Evolutionary conservation across 1,284 basidiomycete species (phyloP).

Genomic region (Pseudozyma tsukubaensis): DNA sequence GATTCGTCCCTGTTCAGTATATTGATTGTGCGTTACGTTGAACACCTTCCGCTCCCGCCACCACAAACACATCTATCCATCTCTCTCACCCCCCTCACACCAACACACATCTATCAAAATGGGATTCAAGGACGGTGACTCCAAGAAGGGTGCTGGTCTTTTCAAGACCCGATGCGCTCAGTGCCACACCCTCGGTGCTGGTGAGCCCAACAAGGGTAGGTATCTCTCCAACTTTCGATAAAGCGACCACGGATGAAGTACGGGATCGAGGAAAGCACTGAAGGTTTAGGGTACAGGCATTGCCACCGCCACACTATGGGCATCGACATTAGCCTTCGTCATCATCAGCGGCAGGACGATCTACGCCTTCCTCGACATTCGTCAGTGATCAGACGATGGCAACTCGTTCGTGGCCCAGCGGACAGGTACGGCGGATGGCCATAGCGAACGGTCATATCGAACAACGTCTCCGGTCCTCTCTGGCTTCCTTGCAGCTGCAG

Average conservation of each 20-base stretch:
- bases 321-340: too few relatives aligned
- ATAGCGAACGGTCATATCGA: too few relatives aligned
- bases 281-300: too few relatives aligned
- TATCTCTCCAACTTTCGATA: conserved; percentile 7
- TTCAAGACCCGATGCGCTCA: conserved; percentile 89
- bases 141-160: conserved; percentile 64
- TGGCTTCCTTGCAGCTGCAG: too few relatives aligned
- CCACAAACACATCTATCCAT: conserved; percentile 7
- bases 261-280: background rate
- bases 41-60: conserved; percentile 1
- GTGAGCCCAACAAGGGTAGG: conserved; percentile 79
- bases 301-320: background rate
- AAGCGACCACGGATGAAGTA: background rate
- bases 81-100: conserved; percentile 1
- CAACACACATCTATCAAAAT: conserved; percentile 37
- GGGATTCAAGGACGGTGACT: conserved; percentile 61
- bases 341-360: too few relatives aligned
- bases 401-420: too few relatives aligned
- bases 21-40: background rate
- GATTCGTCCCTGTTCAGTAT: conserved; percentile 13
- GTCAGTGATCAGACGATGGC: too few relatives aligned
- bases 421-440: too few relatives aligned
- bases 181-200: conserved; percentile 90
- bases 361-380: too few relatives aligned
- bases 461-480: too few relatives aligned